Base-by-base conservation (phyloP, 306 rosid species). In the Glycine latifolia region DNA sequence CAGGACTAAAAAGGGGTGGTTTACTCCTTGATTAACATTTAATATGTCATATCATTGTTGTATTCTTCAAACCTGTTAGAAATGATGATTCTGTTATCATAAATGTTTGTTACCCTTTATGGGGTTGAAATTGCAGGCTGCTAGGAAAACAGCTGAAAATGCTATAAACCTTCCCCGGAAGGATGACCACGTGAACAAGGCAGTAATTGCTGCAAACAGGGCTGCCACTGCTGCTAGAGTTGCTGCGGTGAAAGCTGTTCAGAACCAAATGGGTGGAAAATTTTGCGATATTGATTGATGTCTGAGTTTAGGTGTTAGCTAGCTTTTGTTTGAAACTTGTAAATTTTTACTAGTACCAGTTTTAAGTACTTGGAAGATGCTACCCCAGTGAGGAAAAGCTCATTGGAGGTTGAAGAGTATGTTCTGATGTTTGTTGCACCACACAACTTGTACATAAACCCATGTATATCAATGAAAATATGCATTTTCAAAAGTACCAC, bases 221-320 rank as follows among this genome's bases (percentile, higher is more conserved):
- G 98, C 97, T 2, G 97, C 98, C 71, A 89, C 91, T 35, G 98
- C 97, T 60, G 97, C 97, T 33, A 90, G 97, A 88, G 98, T 95
- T 80, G 97, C 97, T 8, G 98, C 98, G 6, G 94, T 92, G 33
- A 92, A 92, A 83, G 97, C 97, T 33, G 98, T 92, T 79, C 97
- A 92, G 70, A 92, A 89, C 82, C 87, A 89, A 77, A 91, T 95
- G 87, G 89, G 91, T 73, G 97, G 95, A 26, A 90, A 89, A 73
- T 92, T 91, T 88, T 95, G 97, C 37, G 78, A 93, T 71, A 82
- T 88, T 47, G 65, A 82, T 88, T 47, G 65, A 63, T 53, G 94
- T 85, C 81, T 86, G 75, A 81, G 88, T 60, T 73, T 81, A 67
- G 87, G 68, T 79, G 55, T 78, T 44, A 84, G 73, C 73, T 73